Base-by-base conservation (phyloP, 148 eudicot species). In the Bassia scoparia region DNA sequence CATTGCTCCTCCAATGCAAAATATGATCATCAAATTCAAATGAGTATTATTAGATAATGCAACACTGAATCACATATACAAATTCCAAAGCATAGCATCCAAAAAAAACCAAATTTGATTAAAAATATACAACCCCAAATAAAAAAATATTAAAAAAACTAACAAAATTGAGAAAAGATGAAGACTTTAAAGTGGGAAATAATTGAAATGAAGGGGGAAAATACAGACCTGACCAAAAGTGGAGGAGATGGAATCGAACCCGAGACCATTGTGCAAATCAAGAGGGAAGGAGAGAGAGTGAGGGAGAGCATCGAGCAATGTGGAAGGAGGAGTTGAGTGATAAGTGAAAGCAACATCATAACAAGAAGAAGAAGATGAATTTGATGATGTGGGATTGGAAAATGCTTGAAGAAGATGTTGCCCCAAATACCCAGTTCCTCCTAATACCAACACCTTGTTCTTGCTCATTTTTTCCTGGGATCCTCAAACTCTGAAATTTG, bases 401-500 rank as follows among this genome's bases (percentile, higher is more conserved):
- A 91, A 71, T 17, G 63, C 67, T 68, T 82, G 81, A 23, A 89
- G 73, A 1, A 88, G 82, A 73, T 92, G 95, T 77, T 92, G 97
- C 11, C 97, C 97, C 76, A 92, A 79, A 84, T 92, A 92, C 27
- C 97, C 97, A 2, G 90, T 92, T 74, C 97, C 97, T 67, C 97
- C 95, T 2, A 92, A 79, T 63, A 89, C 75, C 68, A 92, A 49
- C 70, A 92, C 83, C n/a, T n/a, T n/a, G n/a, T n/a, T n/a, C n/a
- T 70, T 78, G 56, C 56, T 76, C 86, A 83, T 89, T 30, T 43
- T n/a, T n/a, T 53, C 66, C 14, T 58, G 35, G 37, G 16, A 0
- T 31, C 26, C 26, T 9, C 14, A 6, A 20, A 52, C 21, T 52
- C 56, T 20, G n/a, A 21, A 14, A 41, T 41, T 37, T 37, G 5